Base-by-base conservation (phyloP, 495 filamentous ascomycete genomes). In the Talaromyces trachyspermus region DNA sequence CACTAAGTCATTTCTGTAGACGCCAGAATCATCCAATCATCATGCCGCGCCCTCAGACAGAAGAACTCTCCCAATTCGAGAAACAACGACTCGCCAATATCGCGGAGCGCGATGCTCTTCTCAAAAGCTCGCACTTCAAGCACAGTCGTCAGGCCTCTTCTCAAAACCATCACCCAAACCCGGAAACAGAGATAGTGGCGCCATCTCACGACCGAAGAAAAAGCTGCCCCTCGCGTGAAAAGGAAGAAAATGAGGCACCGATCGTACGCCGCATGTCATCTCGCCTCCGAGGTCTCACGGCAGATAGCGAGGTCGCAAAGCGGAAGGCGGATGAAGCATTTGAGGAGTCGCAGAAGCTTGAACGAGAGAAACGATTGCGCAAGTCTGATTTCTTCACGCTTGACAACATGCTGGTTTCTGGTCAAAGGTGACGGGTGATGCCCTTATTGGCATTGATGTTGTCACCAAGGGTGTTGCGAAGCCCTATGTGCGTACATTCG, bases 401-500 rank as follows among this genome's bases (percentile, higher is more conserved):
- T 17, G 81, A 78, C 22, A 85, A 91, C 49, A 88, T 95, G 55
- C 70, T 88, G 27, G 82, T 94, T 3, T 81, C 83, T 12, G 89
- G 89, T 0, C 80, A 83, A 56, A 83, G 52, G 72, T 78, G 55
- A 67, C 55, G 12, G 71, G 64, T 7, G 59, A 61, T 18, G 61
- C 58, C 24, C 51, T 72, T 57, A 55, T 65, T 56, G 64, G 70
- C 32, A 70, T 75, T 0, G 75, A 79, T 49, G 70, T 86, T 1
- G 68, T 81, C 5, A 78, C 75, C 14, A 77, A 83, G 51, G 85
- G 85, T 17, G 70, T 74, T 22, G 86, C 88, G 1, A 79, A 84
- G 49, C 87, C 87, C 0, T 84, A 89, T 33, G 77, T 88, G 39
- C 70, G 84, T 22, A 95, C 90, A 0, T 96, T 97, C 57, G 82